Base-by-base conservation (phyloP, 371 early-diverging fungal genomes). In the Mucor lusitanicus region DNA sequence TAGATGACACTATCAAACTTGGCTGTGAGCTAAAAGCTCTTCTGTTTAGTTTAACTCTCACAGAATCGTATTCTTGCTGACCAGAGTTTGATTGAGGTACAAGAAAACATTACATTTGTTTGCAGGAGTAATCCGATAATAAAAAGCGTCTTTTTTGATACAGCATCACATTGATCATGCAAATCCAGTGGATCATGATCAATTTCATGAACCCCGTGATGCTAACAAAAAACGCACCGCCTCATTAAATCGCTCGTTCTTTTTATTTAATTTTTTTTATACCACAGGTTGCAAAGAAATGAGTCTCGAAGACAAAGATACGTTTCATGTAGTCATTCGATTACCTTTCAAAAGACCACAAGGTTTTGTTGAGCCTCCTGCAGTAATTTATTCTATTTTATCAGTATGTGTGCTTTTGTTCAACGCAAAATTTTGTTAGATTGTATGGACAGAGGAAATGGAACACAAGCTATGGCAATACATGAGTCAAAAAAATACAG, bases 401-500 rank as follows among this genome's bases (percentile, higher is more conserved):
- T 23, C 32, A 17, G 3, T 28, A n/a, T 5, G 5, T 40, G 57
- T 40, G 2, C 3, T 32, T 33, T 33, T 42, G 8, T 5, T 23
- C 44, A 9, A 59, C 40, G n/a, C 19, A 56, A n/a, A 54, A 15
- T 35, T 35, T 53, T 17, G 53, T 17, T 73, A 89, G 89, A 79
- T 87, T 61, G 71, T 83, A 44, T 89, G 89, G 89, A 87, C 88
- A 19, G 87, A 87, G 42, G 85, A 83, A 60, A 87, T 87, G 89
- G 89, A 89, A 39, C 82, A 85, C 50, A 77, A 78, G 17, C 59
- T 89, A 48, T 87, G 89, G 87, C 81, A 84, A 57, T 78, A 86
- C 63, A 82, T 87, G 71, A 81, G 85, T 7, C 85, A 85, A 59
- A 87, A 86, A 56, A 82, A 85, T 28, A 83, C 84, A 21, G 88